phyloP scores from a whole-genome alignment of 306 rosid genomes.

The Castanospermum australe region DNA sequence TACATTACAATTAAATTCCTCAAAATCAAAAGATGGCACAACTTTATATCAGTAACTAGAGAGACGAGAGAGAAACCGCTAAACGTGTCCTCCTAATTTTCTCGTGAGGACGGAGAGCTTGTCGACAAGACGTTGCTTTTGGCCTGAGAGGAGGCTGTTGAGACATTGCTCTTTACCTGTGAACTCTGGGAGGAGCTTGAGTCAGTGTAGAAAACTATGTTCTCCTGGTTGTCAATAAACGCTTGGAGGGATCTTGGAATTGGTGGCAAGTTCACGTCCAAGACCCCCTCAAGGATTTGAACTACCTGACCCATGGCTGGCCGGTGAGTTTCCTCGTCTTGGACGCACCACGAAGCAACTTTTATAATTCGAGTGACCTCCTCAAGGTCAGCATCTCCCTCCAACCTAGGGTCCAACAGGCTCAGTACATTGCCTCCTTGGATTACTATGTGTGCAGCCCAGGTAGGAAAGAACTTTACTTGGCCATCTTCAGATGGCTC shows the following conservation, averaged over 20 bases:
- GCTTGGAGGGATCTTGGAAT: conserved; percentile 58
- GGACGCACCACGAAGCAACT: conserved; percentile 88
- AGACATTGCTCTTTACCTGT: conserved; percentile 37
- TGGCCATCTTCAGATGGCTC: conserved; percentile 59
- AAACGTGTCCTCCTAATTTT: conserved; percentile 1
- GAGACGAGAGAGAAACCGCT: not conserved
- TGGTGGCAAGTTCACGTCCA: conserved; percentile 61
- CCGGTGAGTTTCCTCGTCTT: conserved; percentile 69
- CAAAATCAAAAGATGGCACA: conserved; percentile 9
- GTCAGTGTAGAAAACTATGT: conserved; percentile 58
- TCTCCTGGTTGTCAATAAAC: conserved; percentile 53
- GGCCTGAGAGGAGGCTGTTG: conserved; percentile 42
- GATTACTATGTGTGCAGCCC: conserved; percentile 43
- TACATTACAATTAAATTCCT: conserved; percentile 1
- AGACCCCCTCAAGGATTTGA: conserved; percentile 72
- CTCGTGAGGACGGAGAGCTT: conserved; percentile 18
- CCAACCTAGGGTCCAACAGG: conserved; percentile 59
- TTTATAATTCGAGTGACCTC: conserved; percentile 52
- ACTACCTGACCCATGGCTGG: conserved; percentile 86
- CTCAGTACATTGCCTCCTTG: conserved; percentile 50
- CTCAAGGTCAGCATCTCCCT: conserved; percentile 48
- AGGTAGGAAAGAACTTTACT: conserved; percentile 58
- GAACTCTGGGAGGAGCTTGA: conserved; percentile 57
- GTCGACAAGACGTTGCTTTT: conserved; percentile 32
- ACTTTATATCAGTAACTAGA: not conserved